A percentile compares a stretch with the other conserved stretches of the same genome.
phyloP scores from a whole-genome alignment of 1,139 yeast species.

The Geotrichum europaeum region DNA sequence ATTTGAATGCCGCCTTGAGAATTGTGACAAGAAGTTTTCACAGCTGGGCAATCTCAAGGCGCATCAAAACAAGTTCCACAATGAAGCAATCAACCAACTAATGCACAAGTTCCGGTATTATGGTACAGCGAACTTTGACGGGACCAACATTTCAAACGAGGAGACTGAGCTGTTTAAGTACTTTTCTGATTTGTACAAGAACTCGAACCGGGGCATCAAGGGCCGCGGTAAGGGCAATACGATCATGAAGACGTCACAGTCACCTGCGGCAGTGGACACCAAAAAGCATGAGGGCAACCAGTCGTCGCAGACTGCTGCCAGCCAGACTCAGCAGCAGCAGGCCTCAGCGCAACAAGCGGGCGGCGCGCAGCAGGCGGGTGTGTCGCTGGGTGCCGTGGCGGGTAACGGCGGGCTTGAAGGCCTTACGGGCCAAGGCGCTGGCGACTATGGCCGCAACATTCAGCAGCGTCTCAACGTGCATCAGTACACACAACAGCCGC shows the following conservation, averaged over 20 bases:
- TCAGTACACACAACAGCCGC: not conserved
- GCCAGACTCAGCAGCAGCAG: not conserved
- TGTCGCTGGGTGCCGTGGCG: not conserved
- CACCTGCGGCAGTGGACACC: not conserved
- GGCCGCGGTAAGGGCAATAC: constrained; percentile 62
- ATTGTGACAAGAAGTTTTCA: constrained; percentile 79
- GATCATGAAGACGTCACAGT: not conserved
- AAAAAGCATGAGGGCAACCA: not conserved
- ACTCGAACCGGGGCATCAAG: constrained; percentile 82
- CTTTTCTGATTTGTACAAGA: constrained; percentile 75
- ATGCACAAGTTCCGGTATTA: constrained; percentile 41
- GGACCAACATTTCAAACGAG: constrained; percentile 46
- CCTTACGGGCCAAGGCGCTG: not conserved
- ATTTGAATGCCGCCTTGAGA: constrained; percentile 70
- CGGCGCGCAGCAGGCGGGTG: not conserved
- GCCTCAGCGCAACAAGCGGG: not conserved
- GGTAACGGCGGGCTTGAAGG: not conserved
- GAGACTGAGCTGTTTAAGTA: constrained; percentile 68
- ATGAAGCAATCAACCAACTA: constrained; percentile 57
- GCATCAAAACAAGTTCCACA: constrained; percentile 86
- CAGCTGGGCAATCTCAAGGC: constrained; percentile 90
- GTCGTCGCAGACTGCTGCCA: not conserved
- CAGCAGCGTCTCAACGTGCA: not conserved
- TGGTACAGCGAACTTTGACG: constrained; percentile 28
- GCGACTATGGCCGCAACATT: not conserved